Percentiles rank a stretch among this genome's conserved stretches.
phyloP scores from a whole-genome alignment of 345 rosid species.

The Eucalyptus dawsonii region DNA sequence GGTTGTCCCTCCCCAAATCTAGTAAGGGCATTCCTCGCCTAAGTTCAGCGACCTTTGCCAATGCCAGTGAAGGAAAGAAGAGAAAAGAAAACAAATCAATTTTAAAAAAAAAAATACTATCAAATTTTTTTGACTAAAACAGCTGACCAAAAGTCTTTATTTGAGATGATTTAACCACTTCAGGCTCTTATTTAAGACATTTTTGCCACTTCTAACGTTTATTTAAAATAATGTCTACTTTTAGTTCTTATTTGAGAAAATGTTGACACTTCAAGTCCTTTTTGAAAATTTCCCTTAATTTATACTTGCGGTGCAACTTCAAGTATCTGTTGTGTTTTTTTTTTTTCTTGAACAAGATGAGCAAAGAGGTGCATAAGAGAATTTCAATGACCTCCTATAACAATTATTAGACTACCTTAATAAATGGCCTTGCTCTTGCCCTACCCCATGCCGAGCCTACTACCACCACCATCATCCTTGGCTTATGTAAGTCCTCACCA shows the following conservation, averaged over 20 bases:
- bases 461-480: neutral
- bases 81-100: too few relatives aligned
- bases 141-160: too few relatives aligned
- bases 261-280: too few relatives aligned
- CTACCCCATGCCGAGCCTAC: neutral
- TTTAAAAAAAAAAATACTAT: too few relatives aligned
- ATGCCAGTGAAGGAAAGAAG: too few relatives aligned
- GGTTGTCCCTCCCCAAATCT: too few relatives aligned
- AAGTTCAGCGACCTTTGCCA: fast-evolving
- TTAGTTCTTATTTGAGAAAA: too few relatives aligned
- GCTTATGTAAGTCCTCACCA: neutral
- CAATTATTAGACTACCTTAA: neutral
- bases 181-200: fast-evolving
- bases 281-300: neutral
- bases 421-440: neutral
- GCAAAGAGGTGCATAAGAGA: neutral
- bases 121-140: too few relatives aligned
- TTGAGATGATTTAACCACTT: too few relatives aligned
- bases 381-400: neutral
- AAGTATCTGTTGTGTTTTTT: neutral
- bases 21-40: too few relatives aligned
- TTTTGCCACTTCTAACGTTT: too few relatives aligned
- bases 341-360: neutral
- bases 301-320: neutral
- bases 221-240: too few relatives aligned